Evolutionary conservation across 345 rosid species (phyloP).

Genomic region (Pugionium cornutum): DNA sequence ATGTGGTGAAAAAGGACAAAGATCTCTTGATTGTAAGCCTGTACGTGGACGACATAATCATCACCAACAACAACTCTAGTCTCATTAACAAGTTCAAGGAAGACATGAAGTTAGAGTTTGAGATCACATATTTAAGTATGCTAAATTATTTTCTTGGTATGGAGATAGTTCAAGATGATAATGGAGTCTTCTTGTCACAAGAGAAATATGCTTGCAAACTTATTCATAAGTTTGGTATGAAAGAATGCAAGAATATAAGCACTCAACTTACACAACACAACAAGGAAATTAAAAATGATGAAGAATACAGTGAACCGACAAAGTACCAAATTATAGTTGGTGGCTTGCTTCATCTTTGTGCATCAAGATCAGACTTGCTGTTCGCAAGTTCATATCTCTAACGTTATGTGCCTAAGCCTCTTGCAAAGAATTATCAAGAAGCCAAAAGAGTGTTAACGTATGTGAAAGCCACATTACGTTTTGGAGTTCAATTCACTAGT

Average conservation of each 20-base stretch:
- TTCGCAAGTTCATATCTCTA: background rate
- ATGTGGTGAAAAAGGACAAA: background rate
- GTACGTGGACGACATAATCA: background rate
- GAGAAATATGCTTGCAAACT: constrained; percentile 1
- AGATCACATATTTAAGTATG: constrained; percentile 2
- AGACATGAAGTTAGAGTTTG: background rate
- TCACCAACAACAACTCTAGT: background rate
- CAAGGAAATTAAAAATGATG: background rate
- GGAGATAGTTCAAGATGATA: background rate
- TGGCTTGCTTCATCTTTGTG: background rate
- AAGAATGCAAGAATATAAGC: background rate
- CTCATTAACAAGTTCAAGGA: background rate
- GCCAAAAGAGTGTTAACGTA: background rate
- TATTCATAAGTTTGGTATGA: background rate
- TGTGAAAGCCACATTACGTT: background rate
- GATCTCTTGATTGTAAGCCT: background rate
- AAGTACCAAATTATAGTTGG: background rate
- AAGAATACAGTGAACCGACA: background rate
- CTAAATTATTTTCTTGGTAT: constrained; percentile 7
- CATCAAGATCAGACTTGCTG: background rate
- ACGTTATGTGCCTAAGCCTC: background rate
- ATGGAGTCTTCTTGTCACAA: constrained; percentile 1
- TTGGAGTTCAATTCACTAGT: background rate
- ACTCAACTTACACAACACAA: background rate
- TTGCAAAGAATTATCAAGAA: background rate